These are phyloP conservation scores for Penicillium expansum DNA, from an alignment of 2,329 filamentous ascomycete species.

Conservation along the genomic window DNA sequence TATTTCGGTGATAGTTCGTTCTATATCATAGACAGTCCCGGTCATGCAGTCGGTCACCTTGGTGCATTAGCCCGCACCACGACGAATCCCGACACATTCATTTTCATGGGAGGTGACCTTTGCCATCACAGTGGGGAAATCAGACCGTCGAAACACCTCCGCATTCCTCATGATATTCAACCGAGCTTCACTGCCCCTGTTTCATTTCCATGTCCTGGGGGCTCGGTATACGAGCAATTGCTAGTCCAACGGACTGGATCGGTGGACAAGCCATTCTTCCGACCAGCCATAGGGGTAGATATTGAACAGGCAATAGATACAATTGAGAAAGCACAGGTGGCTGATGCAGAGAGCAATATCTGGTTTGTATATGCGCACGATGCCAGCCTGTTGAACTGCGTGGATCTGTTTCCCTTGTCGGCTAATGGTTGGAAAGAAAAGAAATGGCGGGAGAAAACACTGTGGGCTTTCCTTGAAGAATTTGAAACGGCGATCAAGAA, in stretches of 20 bases:
- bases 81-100: slow-evolving; percentile 39
- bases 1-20: slow-evolving; percentile 45
- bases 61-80: slow-evolving; percentile 47
- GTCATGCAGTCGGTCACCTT: slow-evolving; percentile 49
- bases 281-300: neutral
- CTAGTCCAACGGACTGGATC: neutral
- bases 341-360: slow-evolving; percentile 27
- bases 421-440: slow-evolving; percentile 32
- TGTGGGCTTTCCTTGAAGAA: slow-evolving; percentile 25
- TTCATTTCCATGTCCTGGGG: slow-evolving; percentile 18
- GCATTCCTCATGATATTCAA: neutral
- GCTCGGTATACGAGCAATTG: slow-evolving; percentile 5
- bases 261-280: neutral
- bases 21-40: slow-evolving; percentile 36
- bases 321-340: slow-evolving; percentile 22
- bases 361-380: slow-evolving; percentile 36
- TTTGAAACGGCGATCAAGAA: slow-evolving; percentile 2
- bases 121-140: slow-evolving; percentile 49
- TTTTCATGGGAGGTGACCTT: slow-evolving; percentile 52
- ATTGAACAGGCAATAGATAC: neutral
- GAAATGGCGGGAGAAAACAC: slow-evolving; percentile 21
- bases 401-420: slow-evolving; percentile 29
- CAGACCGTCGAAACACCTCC: slow-evolving; percentile 44
- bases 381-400: slow-evolving; percentile 18
- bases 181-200: slow-evolving; percentile 23